Percentiles rank a stretch among this genome's conserved stretches.
Evolutionary conservation across 768 basidiomycete species (phyloP).

Genomic region (Tylopilus sp.): DNA sequence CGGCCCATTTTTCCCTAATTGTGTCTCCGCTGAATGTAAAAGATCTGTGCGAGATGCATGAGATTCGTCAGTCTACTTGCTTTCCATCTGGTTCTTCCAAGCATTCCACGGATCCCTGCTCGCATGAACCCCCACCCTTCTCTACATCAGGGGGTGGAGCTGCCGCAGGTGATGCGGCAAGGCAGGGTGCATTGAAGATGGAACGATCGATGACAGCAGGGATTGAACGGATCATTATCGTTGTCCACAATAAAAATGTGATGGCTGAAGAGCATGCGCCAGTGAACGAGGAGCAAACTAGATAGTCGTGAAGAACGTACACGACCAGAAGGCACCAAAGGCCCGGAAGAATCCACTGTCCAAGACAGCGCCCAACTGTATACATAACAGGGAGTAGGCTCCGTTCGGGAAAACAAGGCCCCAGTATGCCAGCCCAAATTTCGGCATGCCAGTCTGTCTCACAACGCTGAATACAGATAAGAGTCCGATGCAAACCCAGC

Average conservation of each 20-base stretch:
- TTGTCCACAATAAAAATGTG: conserved; percentile 42
- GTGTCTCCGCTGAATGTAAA: too few species aligned
- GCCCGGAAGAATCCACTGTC: conserved; percentile 48
- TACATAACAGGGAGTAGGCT: conserved; percentile 47
- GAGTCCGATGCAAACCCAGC: conserved; percentile 47
- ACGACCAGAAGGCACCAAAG: conserved; percentile 52
- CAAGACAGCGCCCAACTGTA: conserved; percentile 48
- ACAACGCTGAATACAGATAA: conserved; percentile 36
- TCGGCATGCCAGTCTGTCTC: conserved; percentile 30
- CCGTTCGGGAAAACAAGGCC: conserved; percentile 56
- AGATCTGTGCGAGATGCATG: not conserved
- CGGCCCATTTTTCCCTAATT: too few species aligned
- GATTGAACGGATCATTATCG: conserved; percentile 40
- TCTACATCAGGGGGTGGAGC: conserved; percentile 3
- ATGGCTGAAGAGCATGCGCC: conserved; percentile 28
- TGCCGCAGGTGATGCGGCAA: conserved; percentile 21
- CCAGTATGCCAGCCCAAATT: conserved; percentile 50
- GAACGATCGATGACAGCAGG: conserved; percentile 44
- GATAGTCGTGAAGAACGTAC: conserved; percentile 30
- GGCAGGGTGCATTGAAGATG: conserved; percentile 46
- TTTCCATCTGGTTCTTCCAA: not conserved
- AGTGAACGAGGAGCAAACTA: not conserved
- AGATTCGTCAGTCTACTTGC: not conserved
- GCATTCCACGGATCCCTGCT: not conserved
- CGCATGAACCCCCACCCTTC: not conserved